Conservation (phyloP, 495 filamentous ascomycete species). For the Saxophila tyrrhenica region DNA sequence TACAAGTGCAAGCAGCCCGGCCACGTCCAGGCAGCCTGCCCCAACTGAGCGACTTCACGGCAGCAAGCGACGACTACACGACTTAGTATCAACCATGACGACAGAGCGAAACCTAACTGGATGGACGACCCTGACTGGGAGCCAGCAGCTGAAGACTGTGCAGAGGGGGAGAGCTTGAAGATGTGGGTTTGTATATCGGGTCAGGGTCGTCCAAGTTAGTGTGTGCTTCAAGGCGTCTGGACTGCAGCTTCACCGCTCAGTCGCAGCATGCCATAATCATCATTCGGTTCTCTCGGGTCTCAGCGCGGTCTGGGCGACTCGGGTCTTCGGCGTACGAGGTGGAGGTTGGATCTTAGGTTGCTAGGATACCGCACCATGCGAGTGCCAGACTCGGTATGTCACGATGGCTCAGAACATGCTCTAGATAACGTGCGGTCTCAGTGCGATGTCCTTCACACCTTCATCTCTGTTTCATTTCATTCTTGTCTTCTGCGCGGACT, state of each 20-base stretch:
- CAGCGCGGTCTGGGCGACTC: neutral
- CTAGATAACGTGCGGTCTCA: neutral
- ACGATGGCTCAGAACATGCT: neutral
- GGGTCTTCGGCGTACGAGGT: neutral
- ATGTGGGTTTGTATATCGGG: neutral
- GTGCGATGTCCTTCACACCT: too few species aligned
- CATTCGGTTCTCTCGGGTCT: neutral
- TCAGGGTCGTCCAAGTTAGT: conserved; percentile 2
- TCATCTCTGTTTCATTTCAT: too few species aligned
- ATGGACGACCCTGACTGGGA: conserved; percentile 9
- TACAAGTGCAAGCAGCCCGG: conserved; percentile 99
- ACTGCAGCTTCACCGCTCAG: neutral
- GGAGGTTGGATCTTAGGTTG: neutral
- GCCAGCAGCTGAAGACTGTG: conserved; percentile 8
- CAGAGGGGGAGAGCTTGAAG: neutral
- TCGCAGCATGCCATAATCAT: neutral
- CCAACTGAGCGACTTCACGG: conserved; percentile 39
- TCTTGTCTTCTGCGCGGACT: neutral
- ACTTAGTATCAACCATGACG: neutral
- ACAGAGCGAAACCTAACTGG: conserved; percentile 3
- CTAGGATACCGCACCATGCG: neutral
- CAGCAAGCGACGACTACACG: neutral
- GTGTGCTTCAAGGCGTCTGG: neutral
- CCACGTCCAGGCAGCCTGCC: conserved; percentile 88
- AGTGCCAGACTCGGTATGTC: neutral